phyloP scores from a whole-genome alignment of 2,329 filamentous ascomycete species.

The Aspergillus arachidicola region DNA sequence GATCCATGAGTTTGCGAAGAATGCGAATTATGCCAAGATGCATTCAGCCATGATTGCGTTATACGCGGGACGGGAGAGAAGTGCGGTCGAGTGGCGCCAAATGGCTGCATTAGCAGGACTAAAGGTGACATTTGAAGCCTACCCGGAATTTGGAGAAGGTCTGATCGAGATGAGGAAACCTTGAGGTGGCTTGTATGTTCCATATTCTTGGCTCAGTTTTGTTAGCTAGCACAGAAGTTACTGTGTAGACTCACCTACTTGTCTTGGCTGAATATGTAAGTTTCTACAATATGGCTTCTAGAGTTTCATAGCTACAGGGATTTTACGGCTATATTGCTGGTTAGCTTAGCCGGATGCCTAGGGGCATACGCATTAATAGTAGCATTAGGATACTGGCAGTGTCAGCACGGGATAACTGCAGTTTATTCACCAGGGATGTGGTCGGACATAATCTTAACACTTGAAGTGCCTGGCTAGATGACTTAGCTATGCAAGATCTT shows the following conservation, averaged over 20 bases:
- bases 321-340: not conserved
- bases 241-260: not conserved
- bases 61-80: constrained; percentile 38
- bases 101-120: constrained; percentile 37
- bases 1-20: constrained; percentile 42
- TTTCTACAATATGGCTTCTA: not conserved
- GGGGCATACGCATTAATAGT: no score
- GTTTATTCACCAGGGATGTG: not conserved
- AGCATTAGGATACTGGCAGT: no score
- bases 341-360: not conserved
- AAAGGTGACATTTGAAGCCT: constrained; percentile 39
- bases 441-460: not conserved
- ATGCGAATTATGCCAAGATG: constrained; percentile 36
- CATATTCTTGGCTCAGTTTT: not conserved
- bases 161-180: constrained; percentile 38
- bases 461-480: not conserved
- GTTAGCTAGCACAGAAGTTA: not conserved
- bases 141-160: constrained; percentile 35
- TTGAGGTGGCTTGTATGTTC: not conserved
- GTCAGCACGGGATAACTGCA: not conserved
- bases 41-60: constrained; percentile 42
- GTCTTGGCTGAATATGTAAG: not conserved
- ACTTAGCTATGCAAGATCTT: not conserved
- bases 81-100: constrained; percentile 37
- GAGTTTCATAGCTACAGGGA: not conserved